Percentiles rank a stretch among this genome's conserved stretches.
These are phyloP conservation scores for Aeschynomene evenia DNA, from an alignment of 306 rosid genomes.

Conservation along the genomic window DNA sequence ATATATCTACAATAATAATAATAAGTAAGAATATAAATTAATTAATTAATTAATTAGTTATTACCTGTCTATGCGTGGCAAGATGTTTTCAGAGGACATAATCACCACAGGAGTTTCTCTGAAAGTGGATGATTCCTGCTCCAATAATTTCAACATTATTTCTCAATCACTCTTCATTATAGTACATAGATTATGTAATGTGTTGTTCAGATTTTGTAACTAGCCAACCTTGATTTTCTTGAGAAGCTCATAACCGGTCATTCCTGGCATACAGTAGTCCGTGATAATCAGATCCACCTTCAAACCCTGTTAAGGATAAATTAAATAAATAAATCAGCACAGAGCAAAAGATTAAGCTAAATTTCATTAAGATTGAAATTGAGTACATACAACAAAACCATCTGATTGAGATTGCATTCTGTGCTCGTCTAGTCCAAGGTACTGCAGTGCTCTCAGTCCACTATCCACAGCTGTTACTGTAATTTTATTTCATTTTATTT, in stretches of 20 bases:
- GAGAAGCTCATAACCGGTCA: conserved; percentile 73
- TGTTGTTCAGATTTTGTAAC: background rate
- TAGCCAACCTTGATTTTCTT: conserved; percentile 69
- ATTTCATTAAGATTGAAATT: background rate
- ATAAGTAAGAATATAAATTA: no score
- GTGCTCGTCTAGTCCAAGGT: conserved; percentile 64
- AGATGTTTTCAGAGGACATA: conserved; percentile 84
- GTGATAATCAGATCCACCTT: conserved; percentile 80
- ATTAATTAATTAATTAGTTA: no score
- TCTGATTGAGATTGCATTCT: conserved; percentile 42
- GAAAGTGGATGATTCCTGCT: conserved; percentile 71
- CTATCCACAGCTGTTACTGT: conserved; percentile 87
- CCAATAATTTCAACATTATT: background rate
- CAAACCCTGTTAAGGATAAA: conserved; percentile 34
- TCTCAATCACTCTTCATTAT: background rate
- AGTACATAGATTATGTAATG: background rate
- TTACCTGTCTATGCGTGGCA: conserved; percentile 80
- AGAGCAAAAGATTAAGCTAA: background rate
- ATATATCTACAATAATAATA: no score
- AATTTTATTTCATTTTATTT: no score
- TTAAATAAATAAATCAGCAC: background rate
- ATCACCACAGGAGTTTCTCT: conserved; percentile 79
- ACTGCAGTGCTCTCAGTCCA: conserved; percentile 72
- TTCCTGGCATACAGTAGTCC: conserved; percentile 81
- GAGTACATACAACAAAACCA: conserved; percentile 43